Conservation (phyloP, 1,284 basidiomycete genomes). For the Anthracocystis panici-leucophaei region DNA sequence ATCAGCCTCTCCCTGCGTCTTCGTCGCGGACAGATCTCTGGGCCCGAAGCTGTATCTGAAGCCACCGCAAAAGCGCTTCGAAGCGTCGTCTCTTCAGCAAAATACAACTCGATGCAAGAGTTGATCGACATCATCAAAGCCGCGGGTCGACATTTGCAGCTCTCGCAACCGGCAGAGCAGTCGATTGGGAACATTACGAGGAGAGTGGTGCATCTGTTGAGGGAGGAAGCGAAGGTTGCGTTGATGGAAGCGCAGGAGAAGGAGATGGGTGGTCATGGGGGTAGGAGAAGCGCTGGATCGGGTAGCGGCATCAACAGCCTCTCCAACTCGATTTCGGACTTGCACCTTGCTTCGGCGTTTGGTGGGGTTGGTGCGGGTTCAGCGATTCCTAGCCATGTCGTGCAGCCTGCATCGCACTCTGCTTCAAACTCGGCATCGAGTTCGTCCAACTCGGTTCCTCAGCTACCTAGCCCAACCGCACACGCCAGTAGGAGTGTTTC, state of each 20-base stretch:
- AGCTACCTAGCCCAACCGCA: background rate
- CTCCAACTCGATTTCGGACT: slow-evolving; percentile 45
- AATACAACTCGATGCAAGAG: slow-evolving; percentile 87
- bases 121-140: slow-evolving; percentile 82
- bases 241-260: slow-evolving; percentile 41
- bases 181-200: slow-evolving; percentile 93
- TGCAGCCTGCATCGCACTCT: slow-evolving; percentile 8
- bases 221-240: slow-evolving; percentile 78
- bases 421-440: slow-evolving; percentile 29
- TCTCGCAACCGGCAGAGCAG: slow-evolving; percentile 90
- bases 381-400: slow-evolving; percentile 25
- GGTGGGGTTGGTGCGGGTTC: slow-evolving; percentile 1
- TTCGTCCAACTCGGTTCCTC: slow-evolving; percentile 24
- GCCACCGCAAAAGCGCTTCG: slow-evolving; percentile 89
- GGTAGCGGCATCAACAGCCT: slow-evolving; percentile 29
- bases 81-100: slow-evolving; percentile 86
- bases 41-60: slow-evolving; percentile 76
- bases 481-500: background rate
- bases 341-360: slow-evolving; percentile 38
- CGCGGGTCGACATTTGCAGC: slow-evolving; percentile 83
- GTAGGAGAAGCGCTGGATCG: slow-evolving; percentile 1
- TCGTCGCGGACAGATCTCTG: slow-evolving; percentile 48
- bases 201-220: slow-evolving; percentile 88
- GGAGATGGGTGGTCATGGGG: slow-evolving; percentile 11
- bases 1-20: slow-evolving; percentile 53